A percentile compares a stretch with the other conserved stretches of the same genome.
Conservation (phyloP, 1,139 yeast genomes). For the Entelexis sorbosivorans region DNA sequence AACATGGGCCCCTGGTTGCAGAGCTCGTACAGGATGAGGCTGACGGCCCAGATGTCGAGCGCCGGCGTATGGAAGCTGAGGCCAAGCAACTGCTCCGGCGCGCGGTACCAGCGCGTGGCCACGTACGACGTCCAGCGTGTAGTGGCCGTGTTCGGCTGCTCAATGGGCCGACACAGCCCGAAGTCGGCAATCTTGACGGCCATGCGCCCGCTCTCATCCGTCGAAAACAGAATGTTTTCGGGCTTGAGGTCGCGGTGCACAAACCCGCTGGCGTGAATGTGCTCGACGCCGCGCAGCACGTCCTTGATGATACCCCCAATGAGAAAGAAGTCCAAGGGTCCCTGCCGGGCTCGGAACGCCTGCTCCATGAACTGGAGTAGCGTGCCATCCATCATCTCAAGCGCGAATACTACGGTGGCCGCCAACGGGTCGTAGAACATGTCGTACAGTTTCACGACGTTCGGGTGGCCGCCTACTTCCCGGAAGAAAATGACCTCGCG, state of each 20-base stretch:
- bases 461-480: slow-evolving; percentile 58
- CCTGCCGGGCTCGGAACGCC: not conserved
- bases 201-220: slow-evolving; percentile 27
- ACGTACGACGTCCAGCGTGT: slow-evolving; percentile 56
- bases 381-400: slow-evolving; percentile 83
- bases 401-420: slow-evolving; percentile 60
- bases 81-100: slow-evolving; percentile 80
- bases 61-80: slow-evolving; percentile 58
- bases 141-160: slow-evolving; percentile 41
- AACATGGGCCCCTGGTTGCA: slow-evolving; percentile 68
- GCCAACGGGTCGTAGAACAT: slow-evolving; percentile 56
- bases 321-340: slow-evolving; percentile 46
- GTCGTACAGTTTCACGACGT: slow-evolving; percentile 64
- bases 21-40: slow-evolving; percentile 71
- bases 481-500: slow-evolving; percentile 68
- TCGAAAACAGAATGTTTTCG: slow-evolving; percentile 62
- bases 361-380: slow-evolving; percentile 41
- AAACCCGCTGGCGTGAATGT: slow-evolving; percentile 63
- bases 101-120: slow-evolving; percentile 91
- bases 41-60: slow-evolving; percentile 92
- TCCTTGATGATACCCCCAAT: slow-evolving; percentile 40
- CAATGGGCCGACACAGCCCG: slow-evolving; percentile 67
- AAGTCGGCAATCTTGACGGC: slow-evolving; percentile 81
- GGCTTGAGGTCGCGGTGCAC: slow-evolving; percentile 93
- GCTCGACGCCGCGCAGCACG: slow-evolving; percentile 61